Base-by-base conservation (phyloP, 768 basidiomycete species). In the Serendipita sp. region DNA sequence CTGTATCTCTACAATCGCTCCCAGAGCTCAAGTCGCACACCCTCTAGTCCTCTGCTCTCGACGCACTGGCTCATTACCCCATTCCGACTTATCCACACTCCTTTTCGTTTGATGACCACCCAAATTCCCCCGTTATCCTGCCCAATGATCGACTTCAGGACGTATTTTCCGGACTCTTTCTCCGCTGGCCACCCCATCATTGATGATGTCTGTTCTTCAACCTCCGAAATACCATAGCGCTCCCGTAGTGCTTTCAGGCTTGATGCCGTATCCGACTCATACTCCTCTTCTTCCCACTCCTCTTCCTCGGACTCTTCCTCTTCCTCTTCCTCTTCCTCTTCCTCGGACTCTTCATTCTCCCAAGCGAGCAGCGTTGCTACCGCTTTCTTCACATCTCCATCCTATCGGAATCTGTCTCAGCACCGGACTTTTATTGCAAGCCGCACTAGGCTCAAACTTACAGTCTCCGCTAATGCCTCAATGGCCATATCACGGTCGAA, bases 21-120 rank as follows among this genome's bases (percentile, higher is more conserved):
- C 56, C 56, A 60, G 56, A 60, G 35, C 56, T 60, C 56, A 60
- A 60, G 56, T n/a, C 56, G 56, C 56, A 60, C 34, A 28, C 56
- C 56, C 56, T 60, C 56, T 60, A 60, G 35, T 32, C 28, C 10
- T 8, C 56, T 32, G 28, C 5, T 8, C 35, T 11, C 28, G 8
- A 23, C 56, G 56, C 23, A 23, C 2, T n/a, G 23, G 10, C 38
- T 38, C 23, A 60, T n/a, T n/a, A 60, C 23, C n/a, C 56, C 56
- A n/a, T 32, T 36, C 18, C 35, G 23, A n/a, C 56, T 35, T 4
- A 36, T 32, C 56, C 18, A 60, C 56, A n/a, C 16, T 36, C 56
- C 56, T 32, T 60, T 4, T n/a, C 56, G 3, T 60, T 36, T 23
- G 10, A 60, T 2, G 10, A 60, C 56, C 7, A 36, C 56, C 56